Base-by-base conservation (phyloP, 1,284 basidiomycete genomes). In the Trichosporon coremiiforme region DNA sequence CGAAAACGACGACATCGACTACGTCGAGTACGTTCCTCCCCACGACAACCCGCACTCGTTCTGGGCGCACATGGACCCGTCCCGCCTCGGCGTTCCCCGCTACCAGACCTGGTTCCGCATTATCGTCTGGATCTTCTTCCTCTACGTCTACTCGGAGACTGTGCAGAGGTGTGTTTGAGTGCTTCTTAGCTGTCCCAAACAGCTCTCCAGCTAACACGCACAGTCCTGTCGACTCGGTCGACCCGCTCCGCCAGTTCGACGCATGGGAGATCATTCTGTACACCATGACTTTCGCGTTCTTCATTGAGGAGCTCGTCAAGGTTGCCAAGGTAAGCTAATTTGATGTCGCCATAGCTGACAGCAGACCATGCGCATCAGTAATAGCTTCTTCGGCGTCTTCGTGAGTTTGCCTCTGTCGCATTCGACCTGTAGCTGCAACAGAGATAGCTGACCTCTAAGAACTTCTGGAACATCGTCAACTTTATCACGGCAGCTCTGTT, bases 71-170 rank as follows among this genome's bases (percentile, higher is more conserved):
- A 78, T 94, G 20, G 87, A 95, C 76, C 89, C 93, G 1, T 85
- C 89, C 13, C 88, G 94, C n/a, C 84, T 97, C 64, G 89, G 88
- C 25, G 93, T 96, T n/a, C 95, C 95, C 13, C 87, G 90, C 87
- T 92, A 85, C 76, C 78, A 78, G 65, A 81, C 77, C 62, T 55
- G 74, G n/a, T 81, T 83, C 70, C 75, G 80, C 36, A 83, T 95
- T 71, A 65, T 86, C 2, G 86, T 95, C 22, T 96, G 94, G 95
- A 79, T 94, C 57, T 84, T 93, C 75, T 95, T 95, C 85, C 86
- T 97, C 17, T 86, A 89, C 55, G 88, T 90, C 10, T 98, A 96
- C 80, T 94, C 92, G 2, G 91, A 91, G 85, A 91, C 93, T 66
- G 92, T 84, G 88, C 91, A 73, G 67, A 87, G 68, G 71, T 72